Conservation (phyloP, 116 monocot species). For the Phalaenopsis hybrid region DNA sequence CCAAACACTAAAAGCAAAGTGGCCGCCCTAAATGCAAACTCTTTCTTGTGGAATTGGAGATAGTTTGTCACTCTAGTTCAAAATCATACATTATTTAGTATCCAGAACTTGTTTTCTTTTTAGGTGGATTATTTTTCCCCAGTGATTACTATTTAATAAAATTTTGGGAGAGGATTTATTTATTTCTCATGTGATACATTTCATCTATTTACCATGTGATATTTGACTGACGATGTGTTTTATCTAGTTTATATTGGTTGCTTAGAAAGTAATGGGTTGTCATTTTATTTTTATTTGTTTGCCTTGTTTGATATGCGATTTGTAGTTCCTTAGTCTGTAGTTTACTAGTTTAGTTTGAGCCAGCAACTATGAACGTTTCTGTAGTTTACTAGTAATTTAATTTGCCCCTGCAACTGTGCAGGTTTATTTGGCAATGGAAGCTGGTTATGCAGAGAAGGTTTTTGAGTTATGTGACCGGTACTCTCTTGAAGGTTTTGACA, state of each 20-base stretch:
- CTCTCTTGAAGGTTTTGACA: slow-evolving; percentile 75
- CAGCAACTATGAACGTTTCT: slow-evolving; percentile 42
- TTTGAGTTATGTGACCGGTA: slow-evolving; percentile 80
- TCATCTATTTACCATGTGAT: background rate
- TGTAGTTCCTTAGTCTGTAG: background rate
- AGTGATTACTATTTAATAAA: background rate
- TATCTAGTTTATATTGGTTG: background rate
- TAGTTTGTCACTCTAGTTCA: background rate
- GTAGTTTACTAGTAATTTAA: background rate
- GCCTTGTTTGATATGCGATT: background rate
- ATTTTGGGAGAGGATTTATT: background rate
- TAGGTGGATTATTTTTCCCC: background rate
- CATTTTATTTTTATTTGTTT: background rate
- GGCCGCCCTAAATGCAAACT: background rate
- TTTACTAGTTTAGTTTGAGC: background rate
- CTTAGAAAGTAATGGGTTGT: background rate
- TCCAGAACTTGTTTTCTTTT: background rate
- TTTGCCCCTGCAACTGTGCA: slow-evolving; percentile 22
- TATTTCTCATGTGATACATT: too few relatives aligned
- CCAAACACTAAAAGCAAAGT: too few relatives aligned
- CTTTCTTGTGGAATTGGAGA: background rate
- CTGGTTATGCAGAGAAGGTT: slow-evolving; percentile 93
- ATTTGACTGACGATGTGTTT: background rate
- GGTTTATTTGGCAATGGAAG: slow-evolving; percentile 92
- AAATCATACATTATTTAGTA: background rate